Evolutionary conservation across 192 early-diverging fungal species (phyloP).

Genomic region (Lunasporangiospora selenospora): DNA sequence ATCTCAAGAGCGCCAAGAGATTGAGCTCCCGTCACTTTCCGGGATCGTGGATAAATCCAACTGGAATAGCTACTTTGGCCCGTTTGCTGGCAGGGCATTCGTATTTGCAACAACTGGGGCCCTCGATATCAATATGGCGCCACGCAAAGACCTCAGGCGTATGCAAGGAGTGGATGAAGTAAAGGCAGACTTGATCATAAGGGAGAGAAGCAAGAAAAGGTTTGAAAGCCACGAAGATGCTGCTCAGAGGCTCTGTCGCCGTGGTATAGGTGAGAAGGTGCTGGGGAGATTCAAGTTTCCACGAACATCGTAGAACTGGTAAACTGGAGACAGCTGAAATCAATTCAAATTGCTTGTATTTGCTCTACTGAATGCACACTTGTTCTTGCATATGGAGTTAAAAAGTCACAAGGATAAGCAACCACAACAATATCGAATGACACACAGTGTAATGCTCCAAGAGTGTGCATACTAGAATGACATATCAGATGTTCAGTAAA

Average conservation of each 20-base stretch:
- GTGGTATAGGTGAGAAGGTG: conserved; percentile 4
- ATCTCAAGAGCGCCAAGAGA: conserved; percentile 10
- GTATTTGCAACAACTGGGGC: conserved; percentile 13
- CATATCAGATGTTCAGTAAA: too few relatives aligned
- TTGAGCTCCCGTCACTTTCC: conserved; percentile 25
- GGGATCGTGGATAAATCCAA: conserved; percentile 35
- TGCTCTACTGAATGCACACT: too few relatives aligned
- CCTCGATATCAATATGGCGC: conserved; percentile 18
- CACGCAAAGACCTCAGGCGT: conserved; percentile 12
- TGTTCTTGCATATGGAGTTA: too few relatives aligned
- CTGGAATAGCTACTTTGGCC: conserved; percentile 33
- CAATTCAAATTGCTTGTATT: too few relatives aligned
- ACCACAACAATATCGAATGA: too few relatives aligned
- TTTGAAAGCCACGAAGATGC: conserved; percentile 31
- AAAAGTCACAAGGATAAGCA: too few relatives aligned
- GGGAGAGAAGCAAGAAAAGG: conserved; percentile 15
- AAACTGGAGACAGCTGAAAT: neutral
- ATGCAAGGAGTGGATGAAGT: conserved; percentile 15
- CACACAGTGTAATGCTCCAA: too few relatives aligned
- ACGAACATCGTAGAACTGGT: neutral
- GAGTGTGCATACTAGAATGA: too few relatives aligned
- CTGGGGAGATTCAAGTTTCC: conserved; percentile 13
- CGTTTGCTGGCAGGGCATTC: conserved; percentile 39
- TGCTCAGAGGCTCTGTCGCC: conserved; percentile 2
- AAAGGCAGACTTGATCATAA: conserved; percentile 9